Evolutionary conservation across 1,139 yeast genomes (phyloP), one percentile per base, ranked within the genome.

Genomic region (Taphrina sp.): DNA sequence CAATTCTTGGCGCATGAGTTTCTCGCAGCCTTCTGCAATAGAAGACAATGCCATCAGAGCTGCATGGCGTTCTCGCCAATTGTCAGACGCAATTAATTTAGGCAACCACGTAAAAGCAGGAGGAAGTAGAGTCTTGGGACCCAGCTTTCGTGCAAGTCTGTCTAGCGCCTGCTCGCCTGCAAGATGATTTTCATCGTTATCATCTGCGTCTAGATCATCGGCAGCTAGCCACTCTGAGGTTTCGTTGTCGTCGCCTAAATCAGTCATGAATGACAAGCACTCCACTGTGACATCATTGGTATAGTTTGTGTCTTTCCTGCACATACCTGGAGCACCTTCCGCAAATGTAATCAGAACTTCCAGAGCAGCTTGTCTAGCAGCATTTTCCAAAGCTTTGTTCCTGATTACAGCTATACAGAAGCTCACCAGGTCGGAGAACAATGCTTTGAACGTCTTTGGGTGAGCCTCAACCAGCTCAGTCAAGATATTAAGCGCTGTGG

Each of bases 11-110:
- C 86, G 84, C 71, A 92, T 77, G 16, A 86, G 90, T 64, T 89
- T 96, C 55, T 89, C 79, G 71, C 97, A 92, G 47, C 98, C 98
- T 73, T 92, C 98, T 36, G 97, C 96, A 24, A 95, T 96, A 7
- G 95, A 84, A 0, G 96, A 88, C 43, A 92, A 74, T 0, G 96
- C 97, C 97, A 92, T 92, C 58, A 92, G 74, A 1, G 97, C 95
- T 14, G 96, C 98, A 69, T 89, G 96, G 61, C 96, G 83, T 69
- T 89, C 95, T 69, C 95, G 83, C 98, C 98, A 92, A 61, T 81
- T 79, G 36, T 73, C 66, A 1, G 95, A 83, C 58, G 75, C 75
- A 31, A 86, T 72, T 95, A 92, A 85, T 56, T 79, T 80, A 12
- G 96, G 96, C 61, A 92, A 75, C 70, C 81, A 85, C 66, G 84